Base-by-base conservation (phyloP, 805 yeast species). In the Candida boidinii region DNA sequence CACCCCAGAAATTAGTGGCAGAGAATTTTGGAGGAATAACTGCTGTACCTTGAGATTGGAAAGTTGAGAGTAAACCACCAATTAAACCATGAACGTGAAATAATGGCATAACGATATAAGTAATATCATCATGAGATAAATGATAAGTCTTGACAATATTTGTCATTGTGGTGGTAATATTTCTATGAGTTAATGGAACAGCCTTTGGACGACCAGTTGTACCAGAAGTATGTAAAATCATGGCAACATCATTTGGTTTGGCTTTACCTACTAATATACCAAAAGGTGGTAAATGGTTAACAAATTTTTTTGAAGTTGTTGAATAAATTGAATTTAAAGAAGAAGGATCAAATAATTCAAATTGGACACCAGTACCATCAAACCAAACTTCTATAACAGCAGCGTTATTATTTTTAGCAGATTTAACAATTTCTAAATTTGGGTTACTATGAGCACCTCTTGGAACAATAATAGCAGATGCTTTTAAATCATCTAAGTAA, bases 131-230 rank as follows among this genome's bases (percentile, higher is more conserved):
- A 0, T 57, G 35, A 3, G 68, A 52, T 30, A 79, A 53, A 18
- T 62, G 58, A 51, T 79, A 79, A 3, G 85, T 76, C 36, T 65
- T 61, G 3, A 68, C 56, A 39, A 79, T 76, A 59, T 79, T 79
- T 17, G 51, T 40, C 54, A 76, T 72, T 7, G 82, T 73, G 19
- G 73, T 65, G 4, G 75, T 64, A 50, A 79, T 66, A 55, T 79
- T 79, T 20, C 61, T 52, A 49, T 79, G 87, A 23, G 82, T 65
- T 48, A 79, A 54, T 6, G 87, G 86, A 2, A 79, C 87, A 7
- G 82, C 79, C 52, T 79, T 79, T 31, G 87, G 87, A 33, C 77
- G 66, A 3, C 86, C 85, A 2, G 87, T 79, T 7, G 87, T 79
- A 20, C 88, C 88, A 29, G 80, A 71, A 7, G 88, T 79, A 54